Percentiles rank a stretch among this genome's conserved stretches.
These are phyloP conservation scores for Penicillium sp. DNA, from an alignment of 2,329 filamentous ascomycete species.

Conservation along the genomic window DNA sequence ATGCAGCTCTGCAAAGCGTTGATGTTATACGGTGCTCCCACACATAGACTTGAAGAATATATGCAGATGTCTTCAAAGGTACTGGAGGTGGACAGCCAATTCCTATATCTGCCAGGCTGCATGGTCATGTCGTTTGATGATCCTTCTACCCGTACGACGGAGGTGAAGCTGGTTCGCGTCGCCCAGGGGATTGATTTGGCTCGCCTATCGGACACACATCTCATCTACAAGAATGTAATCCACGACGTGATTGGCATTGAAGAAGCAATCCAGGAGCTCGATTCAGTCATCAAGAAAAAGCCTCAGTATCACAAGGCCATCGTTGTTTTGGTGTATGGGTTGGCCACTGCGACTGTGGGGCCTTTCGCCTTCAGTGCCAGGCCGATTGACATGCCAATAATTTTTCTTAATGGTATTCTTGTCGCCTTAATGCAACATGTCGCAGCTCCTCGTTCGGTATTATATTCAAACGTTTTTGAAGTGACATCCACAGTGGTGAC, in stretches of 20 bases:
- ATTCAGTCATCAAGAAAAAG: conserved; percentile 56
- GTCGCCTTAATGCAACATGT: conserved; percentile 74
- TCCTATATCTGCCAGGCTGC: conserved; percentile 73
- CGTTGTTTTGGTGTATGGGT: conserved; percentile 67
- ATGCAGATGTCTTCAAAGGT: conserved; percentile 83
- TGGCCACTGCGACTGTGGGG: conserved; percentile 71
- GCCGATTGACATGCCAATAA: conserved; percentile 72
- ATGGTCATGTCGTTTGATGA: conserved; percentile 58
- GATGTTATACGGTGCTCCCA: conserved; percentile 90
- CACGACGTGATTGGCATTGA: conserved; percentile 46
- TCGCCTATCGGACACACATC: conserved; percentile 42
- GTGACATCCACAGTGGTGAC: conserved; percentile 62
- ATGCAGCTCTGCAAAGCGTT: conserved; percentile 78
- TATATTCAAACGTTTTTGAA: conserved; percentile 63
- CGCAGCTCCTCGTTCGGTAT: conserved; percentile 69
- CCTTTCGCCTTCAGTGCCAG: conserved; percentile 76
- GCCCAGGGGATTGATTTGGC: conserved; percentile 43
- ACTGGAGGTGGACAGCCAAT: conserved; percentile 82
- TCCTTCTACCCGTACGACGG: conserved; percentile 43
- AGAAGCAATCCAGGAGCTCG: conserved; percentile 41
- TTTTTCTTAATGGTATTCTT: conserved; percentile 70
- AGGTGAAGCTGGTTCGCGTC: conserved; percentile 43
- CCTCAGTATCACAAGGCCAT: conserved; percentile 53
- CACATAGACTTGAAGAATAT: conserved; percentile 84
- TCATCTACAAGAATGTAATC: conserved; percentile 47